These are phyloP conservation scores for Kwoniella shivajii DNA, from an alignment of 1,284 basidiomycete genomes.

Conservation along the genomic window DNA sequence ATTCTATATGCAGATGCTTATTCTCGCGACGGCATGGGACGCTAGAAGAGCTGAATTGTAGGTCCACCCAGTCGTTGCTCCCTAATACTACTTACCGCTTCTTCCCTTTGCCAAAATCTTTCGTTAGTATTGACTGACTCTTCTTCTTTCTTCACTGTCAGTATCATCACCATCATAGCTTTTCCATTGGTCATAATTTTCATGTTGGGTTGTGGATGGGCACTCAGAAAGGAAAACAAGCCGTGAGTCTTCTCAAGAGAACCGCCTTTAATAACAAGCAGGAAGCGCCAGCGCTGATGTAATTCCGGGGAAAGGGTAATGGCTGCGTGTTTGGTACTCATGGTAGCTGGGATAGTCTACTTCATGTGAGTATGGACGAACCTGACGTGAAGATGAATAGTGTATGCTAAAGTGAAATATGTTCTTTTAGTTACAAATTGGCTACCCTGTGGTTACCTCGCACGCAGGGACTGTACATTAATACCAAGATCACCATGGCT, in stretches of 20 bases:
- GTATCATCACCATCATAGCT: slow-evolving; percentile 79
- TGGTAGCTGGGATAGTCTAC: slow-evolving; percentile 77
- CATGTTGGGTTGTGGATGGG: slow-evolving; percentile 58
- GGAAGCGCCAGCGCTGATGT: no score
- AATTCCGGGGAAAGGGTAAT: slow-evolving; percentile 68
- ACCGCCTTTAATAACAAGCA: no score
- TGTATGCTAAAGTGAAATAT: not conserved
- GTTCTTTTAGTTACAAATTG: slow-evolving; percentile 39
- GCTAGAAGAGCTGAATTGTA: slow-evolving; percentile 44
- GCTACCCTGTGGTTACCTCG: slow-evolving; percentile 37
- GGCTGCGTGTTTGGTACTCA: slow-evolving; percentile 76
- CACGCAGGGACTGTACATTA: slow-evolving; percentile 31
- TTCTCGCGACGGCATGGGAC: slow-evolving; percentile 41
- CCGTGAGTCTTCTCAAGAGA: slow-evolving; percentile 31
- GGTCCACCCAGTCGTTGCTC: no score
- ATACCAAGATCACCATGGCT: slow-evolving; percentile 43
- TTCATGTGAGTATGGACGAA: slow-evolving; percentile 61
- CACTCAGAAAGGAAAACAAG: slow-evolving; percentile 32
- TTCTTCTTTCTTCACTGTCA: slow-evolving; percentile 61
- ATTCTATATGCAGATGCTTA: slow-evolving; percentile 16
- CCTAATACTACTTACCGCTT: slow-evolving; percentile 58
- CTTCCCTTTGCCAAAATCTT: slow-evolving; percentile 39
- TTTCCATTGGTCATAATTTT: slow-evolving; percentile 76
- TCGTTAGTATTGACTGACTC: not conserved
- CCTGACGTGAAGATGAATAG: no score